Base-by-base conservation (phyloP, 257 asterid species). In the Fraxinus pennsylvanica region DNA sequence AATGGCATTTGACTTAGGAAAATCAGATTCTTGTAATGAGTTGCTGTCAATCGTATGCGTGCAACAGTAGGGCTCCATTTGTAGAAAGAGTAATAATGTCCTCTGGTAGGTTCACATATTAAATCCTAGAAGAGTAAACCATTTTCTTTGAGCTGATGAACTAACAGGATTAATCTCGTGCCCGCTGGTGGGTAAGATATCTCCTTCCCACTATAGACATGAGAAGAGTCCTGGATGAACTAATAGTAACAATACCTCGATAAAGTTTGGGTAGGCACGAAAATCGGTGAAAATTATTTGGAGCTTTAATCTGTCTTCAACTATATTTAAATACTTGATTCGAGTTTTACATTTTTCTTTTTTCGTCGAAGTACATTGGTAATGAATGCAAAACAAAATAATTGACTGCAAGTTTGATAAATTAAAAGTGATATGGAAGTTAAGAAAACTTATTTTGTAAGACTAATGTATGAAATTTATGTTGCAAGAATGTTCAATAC, bases 1-100 rank as follows among this genome's bases (percentile, higher is more conserved):
- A 22, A 25, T 63, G 69, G 10, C 50, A 41, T 25, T 63, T 63
- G 69, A 63, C 52, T 54, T 59, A 3, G 36, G 75, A 52, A 71
- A 19, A 36, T 71, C 32, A 71, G 35, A 63, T 63, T 63, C 69
- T 63, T 63, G 69, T 22, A 54, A 68, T 30, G 45, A 38, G 75
- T 10, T 54, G 35, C 13, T 39, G 73, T 67, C 85, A 82, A 54
- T 52, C 73, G 81, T 72, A 72, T 54, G 45, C 36, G 65, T 54
- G 27, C 27, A 17, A 17, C 9, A 54, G 6, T n/a, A 19, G 65
- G 65, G 3, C 9, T 54, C 65, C 65, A 17, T 54, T 54, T 41
- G 50, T 41, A 41, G 50, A 41, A 41, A 41, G 50, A 10, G 15
- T 10, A 41, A 41, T 36, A 36, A 7, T 5, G 41, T 41, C 47